Percentiles rank a stretch among this genome's conserved stretches.
Conservation (phyloP, 257 asterid genomes). For the Agastache rugosa region DNA sequence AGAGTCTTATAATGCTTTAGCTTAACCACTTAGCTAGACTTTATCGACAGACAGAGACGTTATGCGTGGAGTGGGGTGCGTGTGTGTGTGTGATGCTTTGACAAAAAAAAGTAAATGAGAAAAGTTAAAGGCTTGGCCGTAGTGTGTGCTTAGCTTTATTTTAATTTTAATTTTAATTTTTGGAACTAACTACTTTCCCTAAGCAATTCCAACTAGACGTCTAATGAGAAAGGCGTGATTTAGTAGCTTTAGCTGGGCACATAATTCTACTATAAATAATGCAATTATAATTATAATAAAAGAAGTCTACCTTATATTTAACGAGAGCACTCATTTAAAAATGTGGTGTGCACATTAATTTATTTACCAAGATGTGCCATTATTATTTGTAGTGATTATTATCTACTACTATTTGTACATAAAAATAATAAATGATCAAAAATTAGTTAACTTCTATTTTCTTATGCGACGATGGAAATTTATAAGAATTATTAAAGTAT, state of each 20-base stretch:
- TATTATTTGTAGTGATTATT: background rate
- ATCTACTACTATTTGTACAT: background rate
- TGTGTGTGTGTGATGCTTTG: conserved; percentile 34
- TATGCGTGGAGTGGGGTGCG: background rate
- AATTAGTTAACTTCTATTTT: too few relatives aligned
- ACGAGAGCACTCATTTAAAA: background rate
- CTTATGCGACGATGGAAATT: too few relatives aligned
- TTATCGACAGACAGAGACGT: background rate
- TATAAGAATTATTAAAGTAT: too few relatives aligned
- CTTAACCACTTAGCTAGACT: too few relatives aligned
- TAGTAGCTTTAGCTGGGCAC: background rate
- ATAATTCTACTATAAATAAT: background rate
- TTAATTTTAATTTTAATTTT: conserved; percentile 28
- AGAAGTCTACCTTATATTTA: background rate
- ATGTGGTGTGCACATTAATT: background rate
- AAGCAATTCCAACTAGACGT: conserved; percentile 16
- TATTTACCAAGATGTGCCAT: background rate
- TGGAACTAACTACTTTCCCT: background rate
- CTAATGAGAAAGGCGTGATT: conserved; percentile 17
- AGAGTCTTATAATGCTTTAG: too few relatives aligned
- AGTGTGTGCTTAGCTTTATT: conserved; percentile 22
- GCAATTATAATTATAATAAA: background rate
- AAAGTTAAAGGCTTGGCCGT: conserved; percentile 45
- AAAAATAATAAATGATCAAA: background rate
- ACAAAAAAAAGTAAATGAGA: conserved; percentile 30